Evolutionary conservation across 345 rosid species (phyloP).

Genomic region (Punica granatum): DNA sequence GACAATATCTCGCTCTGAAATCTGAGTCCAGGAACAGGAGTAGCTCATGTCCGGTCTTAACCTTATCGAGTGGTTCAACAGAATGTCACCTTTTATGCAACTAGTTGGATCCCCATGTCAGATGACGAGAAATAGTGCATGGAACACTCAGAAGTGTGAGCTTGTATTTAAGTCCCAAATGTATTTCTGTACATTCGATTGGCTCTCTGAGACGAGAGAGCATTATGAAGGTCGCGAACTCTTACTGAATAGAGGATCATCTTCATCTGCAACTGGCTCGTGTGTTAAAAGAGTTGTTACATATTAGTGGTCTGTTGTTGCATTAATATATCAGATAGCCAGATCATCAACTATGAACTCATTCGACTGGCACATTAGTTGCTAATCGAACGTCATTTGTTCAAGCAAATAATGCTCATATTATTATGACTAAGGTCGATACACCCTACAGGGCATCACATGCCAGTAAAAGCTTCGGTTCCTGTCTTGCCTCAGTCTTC

Average conservation of each 20-base stretch:
- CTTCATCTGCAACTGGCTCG: neutral
- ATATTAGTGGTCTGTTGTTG: too few species aligned
- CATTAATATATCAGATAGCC: too few species aligned
- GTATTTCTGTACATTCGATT: neutral
- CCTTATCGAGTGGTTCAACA: neutral
- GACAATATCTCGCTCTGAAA: constrained; percentile 25
- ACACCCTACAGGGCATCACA: neutral
- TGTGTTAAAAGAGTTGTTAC: too few species aligned
- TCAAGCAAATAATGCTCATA: neutral
- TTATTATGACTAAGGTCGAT: neutral
- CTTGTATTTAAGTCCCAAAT: neutral
- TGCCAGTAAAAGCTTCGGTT: neutral
- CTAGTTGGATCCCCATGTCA: neutral
- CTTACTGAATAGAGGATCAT: neutral
- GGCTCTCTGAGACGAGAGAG: neutral
- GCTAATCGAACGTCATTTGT: neutral
- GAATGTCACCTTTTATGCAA: neutral
- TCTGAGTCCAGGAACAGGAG: constrained; percentile 13
- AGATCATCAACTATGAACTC: neutral
- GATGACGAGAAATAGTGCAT: neutral
- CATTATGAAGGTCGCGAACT: neutral
- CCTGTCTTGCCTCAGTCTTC: neutral
- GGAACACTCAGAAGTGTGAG: neutral
- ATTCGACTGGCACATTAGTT: neutral
- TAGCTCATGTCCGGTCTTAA: neutral